phyloP scores from a whole-genome alignment of 495 filamentous ascomycete species.

The Annulohypoxylon moriforme region DNA sequence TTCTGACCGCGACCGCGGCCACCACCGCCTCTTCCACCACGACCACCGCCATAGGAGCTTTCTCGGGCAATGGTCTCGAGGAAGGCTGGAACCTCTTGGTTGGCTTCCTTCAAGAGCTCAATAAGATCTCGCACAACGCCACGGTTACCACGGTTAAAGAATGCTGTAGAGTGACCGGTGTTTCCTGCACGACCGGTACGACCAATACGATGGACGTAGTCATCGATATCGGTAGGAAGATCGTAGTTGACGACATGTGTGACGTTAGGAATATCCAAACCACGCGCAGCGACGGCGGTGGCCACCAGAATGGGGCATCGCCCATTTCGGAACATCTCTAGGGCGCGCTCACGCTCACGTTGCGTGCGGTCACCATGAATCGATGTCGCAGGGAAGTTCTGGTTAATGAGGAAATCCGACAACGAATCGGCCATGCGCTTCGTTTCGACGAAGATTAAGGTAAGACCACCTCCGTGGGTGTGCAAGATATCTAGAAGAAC shows the following conservation, averaged over 20 bases:
- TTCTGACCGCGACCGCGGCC: constrained; percentile 71
- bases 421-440: constrained; percentile 99
- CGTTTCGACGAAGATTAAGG: constrained; percentile 98
- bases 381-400: constrained; percentile 97
- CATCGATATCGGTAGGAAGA: constrained; percentile 97
- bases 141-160: constrained; percentile 99
- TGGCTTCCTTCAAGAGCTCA: constrained; percentile 96
- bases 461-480: constrained; percentile 90
- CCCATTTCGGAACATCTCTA: constrained; percentile 96
- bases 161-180: constrained; percentile 97
- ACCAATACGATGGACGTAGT: constrained; percentile 99
- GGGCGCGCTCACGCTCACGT: constrained; percentile 96
- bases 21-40: constrained; percentile 77
- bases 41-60: constrained; percentile 79
- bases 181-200: constrained; percentile 99
- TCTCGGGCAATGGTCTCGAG: constrained; percentile 96
- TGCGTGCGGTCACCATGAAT: constrained; percentile 99
- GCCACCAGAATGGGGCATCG: constrained; percentile 96
- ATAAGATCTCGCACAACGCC: constrained; percentile 95
- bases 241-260: constrained; percentile 99
- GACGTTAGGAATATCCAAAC: constrained; percentile 97
- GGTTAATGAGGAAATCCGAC: constrained; percentile 97
- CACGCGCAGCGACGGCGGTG: constrained; percentile 95
- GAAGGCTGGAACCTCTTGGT: constrained; percentile 94
- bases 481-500: constrained; percentile 97